phyloP scores from a whole-genome alignment of 2,329 filamentous ascomycete species.

The Colletotrichum salicis region DNA sequence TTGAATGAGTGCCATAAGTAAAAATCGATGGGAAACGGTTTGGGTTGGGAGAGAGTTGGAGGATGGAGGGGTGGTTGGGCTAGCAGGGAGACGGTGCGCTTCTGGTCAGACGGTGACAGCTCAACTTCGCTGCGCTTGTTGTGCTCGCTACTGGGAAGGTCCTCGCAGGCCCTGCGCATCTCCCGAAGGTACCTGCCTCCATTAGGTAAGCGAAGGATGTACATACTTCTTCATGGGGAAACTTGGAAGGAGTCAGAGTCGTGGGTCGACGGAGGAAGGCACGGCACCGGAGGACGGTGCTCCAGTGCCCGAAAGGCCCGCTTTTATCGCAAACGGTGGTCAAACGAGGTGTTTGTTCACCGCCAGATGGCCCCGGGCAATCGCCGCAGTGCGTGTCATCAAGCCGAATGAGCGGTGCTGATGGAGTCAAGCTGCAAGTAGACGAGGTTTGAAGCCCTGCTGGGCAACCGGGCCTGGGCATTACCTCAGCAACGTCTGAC shows the following conservation, averaged over 20 bases:
- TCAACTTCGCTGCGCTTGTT: slow-evolving; percentile 8
- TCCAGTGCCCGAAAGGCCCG: slow-evolving; percentile 4
- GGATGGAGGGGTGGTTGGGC: slow-evolving; percentile 11
- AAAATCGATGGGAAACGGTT: slow-evolving; percentile 7
- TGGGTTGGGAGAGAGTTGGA: slow-evolving; percentile 18
- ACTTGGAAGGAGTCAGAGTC: neutral
- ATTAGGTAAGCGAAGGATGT: neutral
- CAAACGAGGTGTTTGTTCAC: slow-evolving; percentile 31
- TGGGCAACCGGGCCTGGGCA: slow-evolving; percentile 17
- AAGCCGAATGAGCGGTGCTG: neutral
- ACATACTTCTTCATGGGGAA: neutral
- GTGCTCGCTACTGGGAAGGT: slow-evolving; percentile 2
- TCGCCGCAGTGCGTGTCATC: neutral
- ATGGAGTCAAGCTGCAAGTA: neutral
- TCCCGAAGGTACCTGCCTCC: slow-evolving; percentile 6
- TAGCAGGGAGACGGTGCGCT: slow-evolving; percentile 4
- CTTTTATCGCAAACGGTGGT: slow-evolving; percentile 24
- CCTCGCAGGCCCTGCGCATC: slow-evolving; percentile 10
- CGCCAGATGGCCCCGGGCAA: slow-evolving; percentile 19
- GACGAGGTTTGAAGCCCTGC: neutral
- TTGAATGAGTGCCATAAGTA: neutral
- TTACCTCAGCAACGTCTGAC: slow-evolving; percentile 34
- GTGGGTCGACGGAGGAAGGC: neutral
- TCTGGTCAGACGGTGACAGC: slow-evolving; percentile 23
- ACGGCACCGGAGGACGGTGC: slow-evolving; percentile 17